Conservation (phyloP, 495 filamentous ascomycete species). For the Articulospora tetracladia region DNA sequence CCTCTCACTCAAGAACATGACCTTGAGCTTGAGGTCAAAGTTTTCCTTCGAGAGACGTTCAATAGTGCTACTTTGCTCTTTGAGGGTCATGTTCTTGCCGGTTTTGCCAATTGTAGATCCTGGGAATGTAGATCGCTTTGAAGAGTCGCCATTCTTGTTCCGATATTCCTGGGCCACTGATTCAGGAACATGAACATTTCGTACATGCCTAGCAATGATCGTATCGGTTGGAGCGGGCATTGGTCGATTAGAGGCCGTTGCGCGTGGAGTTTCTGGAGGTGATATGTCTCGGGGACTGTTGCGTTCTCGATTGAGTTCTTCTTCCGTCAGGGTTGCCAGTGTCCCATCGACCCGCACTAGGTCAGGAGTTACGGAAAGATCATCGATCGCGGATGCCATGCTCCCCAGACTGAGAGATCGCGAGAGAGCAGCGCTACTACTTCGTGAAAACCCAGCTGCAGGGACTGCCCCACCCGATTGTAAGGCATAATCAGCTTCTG, state of each 20-base stretch:
- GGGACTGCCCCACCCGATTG: slow-evolving; percentile 78
- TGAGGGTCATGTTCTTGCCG: slow-evolving; percentile 84
- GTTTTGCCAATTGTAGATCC: slow-evolving; percentile 50
- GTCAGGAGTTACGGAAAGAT: slow-evolving; percentile 38
- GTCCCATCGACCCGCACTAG: slow-evolving; percentile 42
- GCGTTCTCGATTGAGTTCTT: slow-evolving; percentile 33
- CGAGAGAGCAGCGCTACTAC: slow-evolving; percentile 54
- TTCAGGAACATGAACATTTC: slow-evolving; percentile 85
- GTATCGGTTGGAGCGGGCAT: slow-evolving; percentile 74
- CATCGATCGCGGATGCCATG: slow-evolving; percentile 88
- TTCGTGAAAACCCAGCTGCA: slow-evolving; percentile 46
- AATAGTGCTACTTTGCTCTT: slow-evolving; percentile 95
- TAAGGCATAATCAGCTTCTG: slow-evolving; percentile 66
- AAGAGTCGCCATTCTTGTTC: slow-evolving; percentile 47
- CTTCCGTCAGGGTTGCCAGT: slow-evolving; percentile 60
- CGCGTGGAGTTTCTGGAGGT: slow-evolving; percentile 43
- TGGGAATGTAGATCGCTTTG: slow-evolving; percentile 42
- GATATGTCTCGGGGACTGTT: slow-evolving; percentile 14
- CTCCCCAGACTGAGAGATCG: slow-evolving; percentile 88
- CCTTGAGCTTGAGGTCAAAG: slow-evolving; percentile 95
- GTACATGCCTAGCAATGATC: slow-evolving; percentile 79
- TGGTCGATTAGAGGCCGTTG: slow-evolving; percentile 36
- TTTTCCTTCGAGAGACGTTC: slow-evolving; percentile 94
- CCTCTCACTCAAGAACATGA: slow-evolving; percentile 92
- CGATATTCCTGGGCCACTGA: slow-evolving; percentile 83